These are phyloP conservation scores for Talaromyces nanjingensis DNA, from an alignment of 495 filamentous ascomycete species.

Conservation along the genomic window DNA sequence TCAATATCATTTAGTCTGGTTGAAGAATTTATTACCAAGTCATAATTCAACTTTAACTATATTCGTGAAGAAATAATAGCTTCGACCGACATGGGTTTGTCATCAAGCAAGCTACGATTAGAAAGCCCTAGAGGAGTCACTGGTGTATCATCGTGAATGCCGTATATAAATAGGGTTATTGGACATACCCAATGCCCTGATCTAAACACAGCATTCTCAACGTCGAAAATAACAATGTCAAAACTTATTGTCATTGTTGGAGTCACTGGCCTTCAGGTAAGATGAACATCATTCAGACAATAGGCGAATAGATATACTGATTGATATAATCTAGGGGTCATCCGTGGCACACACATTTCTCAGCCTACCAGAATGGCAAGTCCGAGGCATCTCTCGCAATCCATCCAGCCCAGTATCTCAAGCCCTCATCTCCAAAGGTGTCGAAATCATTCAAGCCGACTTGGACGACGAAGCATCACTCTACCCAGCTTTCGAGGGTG, in stretches of 20 bases:
- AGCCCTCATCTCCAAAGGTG: slow-evolving; percentile 22
- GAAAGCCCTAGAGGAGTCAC: not conserved
- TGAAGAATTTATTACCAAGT: not conserved
- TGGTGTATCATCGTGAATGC: not conserved
- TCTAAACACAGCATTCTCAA: not conserved
- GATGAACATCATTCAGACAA: not conserved
- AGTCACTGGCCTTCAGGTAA: slow-evolving; percentile 36
- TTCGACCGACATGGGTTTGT: not conserved
- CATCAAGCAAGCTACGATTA: not conserved
- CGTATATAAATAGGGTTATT: not conserved
- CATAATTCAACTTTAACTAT: not conserved
- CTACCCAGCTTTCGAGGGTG: slow-evolving; percentile 35
- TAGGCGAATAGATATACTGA: not conserved
- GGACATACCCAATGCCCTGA: not conserved
- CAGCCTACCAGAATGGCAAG: slow-evolving; percentile 25
- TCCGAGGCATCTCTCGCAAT: slow-evolving; percentile 38
- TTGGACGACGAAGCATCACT: slow-evolving; percentile 36
- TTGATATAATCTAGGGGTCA: slow-evolving; percentile 20
- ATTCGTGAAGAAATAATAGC: not conserved
- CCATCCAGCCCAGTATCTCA: slow-evolving; percentile 32
- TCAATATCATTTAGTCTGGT: not conserved
- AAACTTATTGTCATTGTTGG: slow-evolving; percentile 26
- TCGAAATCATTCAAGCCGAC: slow-evolving; percentile 45
- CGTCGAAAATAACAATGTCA: not conserved
- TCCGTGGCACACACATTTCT: slow-evolving; percentile 37